Conservation (phyloP, 176 grass and related monocot genomes). For the Saccharum spontaneum region DNA sequence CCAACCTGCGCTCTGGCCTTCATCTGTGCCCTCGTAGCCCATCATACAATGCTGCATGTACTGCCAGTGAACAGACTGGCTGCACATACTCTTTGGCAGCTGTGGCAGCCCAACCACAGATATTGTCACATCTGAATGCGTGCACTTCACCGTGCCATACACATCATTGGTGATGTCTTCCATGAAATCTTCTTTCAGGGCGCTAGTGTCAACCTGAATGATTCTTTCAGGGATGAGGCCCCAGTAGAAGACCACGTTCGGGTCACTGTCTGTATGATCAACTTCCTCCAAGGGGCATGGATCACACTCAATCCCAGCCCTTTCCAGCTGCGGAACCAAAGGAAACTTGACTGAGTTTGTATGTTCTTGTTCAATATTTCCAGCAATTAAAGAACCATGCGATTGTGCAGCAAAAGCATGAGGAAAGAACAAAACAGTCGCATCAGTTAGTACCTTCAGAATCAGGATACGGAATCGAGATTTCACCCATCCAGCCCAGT, state of each 20-base stretch:
- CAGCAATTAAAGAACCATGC: not conserved
- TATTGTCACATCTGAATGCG: constrained; percentile 36
- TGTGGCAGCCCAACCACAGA: constrained; percentile 36
- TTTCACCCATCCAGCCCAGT: constrained; percentile 82
- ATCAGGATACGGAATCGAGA: constrained; percentile 58
- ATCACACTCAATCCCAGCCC: constrained; percentile 44
- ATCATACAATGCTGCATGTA: constrained; percentile 24
- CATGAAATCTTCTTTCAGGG: constrained; percentile 58
- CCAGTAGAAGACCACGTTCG: constrained; percentile 58
- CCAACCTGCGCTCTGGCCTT: constrained; percentile 11
- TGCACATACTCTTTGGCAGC: constrained; percentile 60
- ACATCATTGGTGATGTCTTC: constrained; percentile 44
- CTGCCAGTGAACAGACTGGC: not conserved
- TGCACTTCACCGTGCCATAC: constrained; percentile 46
- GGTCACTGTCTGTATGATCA: constrained; percentile 48
- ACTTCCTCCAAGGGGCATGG: constrained; percentile 52
- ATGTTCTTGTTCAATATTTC: not conserved
- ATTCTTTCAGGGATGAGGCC: constrained; percentile 36
- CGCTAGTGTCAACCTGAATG: constrained; percentile 15
- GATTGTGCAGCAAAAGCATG: not conserved
- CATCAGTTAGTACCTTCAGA: constrained; percentile 47
- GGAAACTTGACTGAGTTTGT: not conserved
- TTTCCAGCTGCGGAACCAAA: constrained; percentile 50
- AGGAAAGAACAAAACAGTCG: constrained; percentile 6
- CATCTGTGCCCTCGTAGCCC: not conserved